These are phyloP conservation scores for Nyssa sinensis DNA, from an alignment of 148 eudicot genomes.

Conservation along the genomic window DNA sequence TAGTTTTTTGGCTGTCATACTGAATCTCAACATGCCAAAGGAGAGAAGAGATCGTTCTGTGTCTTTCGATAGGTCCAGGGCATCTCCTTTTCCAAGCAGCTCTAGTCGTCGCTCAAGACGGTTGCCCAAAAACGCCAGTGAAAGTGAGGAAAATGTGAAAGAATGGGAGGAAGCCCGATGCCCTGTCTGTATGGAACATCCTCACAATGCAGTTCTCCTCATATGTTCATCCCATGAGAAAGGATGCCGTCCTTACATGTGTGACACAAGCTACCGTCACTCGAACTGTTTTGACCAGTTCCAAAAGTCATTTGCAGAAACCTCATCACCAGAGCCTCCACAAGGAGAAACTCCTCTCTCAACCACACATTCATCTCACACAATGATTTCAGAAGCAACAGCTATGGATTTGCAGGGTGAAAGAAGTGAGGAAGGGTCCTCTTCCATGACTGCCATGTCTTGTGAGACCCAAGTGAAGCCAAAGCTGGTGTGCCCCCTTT, in stretches of 20 bases:
- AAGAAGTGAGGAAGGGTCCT: slow-evolving; percentile 32
- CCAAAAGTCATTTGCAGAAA: slow-evolving; percentile 17
- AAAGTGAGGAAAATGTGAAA: slow-evolving; percentile 50
- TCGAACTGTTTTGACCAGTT: slow-evolving; percentile 65
- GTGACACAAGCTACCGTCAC: slow-evolving; percentile 96
- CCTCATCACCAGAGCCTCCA: slow-evolving; percentile 22
- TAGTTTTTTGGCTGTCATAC: not conserved
- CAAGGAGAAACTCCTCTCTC: slow-evolving; percentile 22
- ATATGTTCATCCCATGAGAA: slow-evolving; percentile 75
- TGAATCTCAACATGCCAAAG: slow-evolving; percentile 54
- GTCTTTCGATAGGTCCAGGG: slow-evolving; percentile 46
- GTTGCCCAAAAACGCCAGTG: slow-evolving; percentile 35
- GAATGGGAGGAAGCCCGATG: slow-evolving; percentile 96
- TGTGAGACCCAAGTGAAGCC: slow-evolving; percentile 30
- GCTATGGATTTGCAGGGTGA: slow-evolving; percentile 31
- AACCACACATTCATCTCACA: slow-evolving; percentile 18
- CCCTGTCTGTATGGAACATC: slow-evolving; percentile 97
- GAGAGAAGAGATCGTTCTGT: slow-evolving; percentile 54
- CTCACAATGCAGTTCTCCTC: slow-evolving; percentile 90
- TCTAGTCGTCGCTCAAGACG: slow-evolving; percentile 53
- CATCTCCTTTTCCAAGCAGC: slow-evolving; percentile 54
- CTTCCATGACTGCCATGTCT: slow-evolving; percentile 18
- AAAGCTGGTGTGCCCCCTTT: slow-evolving; percentile 79
- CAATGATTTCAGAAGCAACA: slow-evolving; percentile 24
- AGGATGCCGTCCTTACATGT: slow-evolving; percentile 93